Evolutionary conservation across 2,329 filamentous ascomycete species (phyloP), one percentile per base, ranked within the genome.

Genomic region (Aspergillus sp.): DNA sequence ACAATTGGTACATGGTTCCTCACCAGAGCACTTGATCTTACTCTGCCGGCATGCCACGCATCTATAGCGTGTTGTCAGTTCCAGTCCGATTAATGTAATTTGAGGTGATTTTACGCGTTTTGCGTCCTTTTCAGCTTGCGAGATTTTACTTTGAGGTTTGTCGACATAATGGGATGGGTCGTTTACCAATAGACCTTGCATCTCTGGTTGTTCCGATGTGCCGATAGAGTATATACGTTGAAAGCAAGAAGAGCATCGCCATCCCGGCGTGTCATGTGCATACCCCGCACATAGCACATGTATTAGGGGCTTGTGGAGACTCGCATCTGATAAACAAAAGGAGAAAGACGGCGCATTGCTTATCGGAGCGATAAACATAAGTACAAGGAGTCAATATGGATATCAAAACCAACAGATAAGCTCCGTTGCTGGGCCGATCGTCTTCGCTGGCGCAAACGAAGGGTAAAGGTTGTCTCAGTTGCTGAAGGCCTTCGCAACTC

Each of bases 21-120:
- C 49, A n/a, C 69, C 70, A 17, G 68, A 66, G 57, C 70, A 73
- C 53, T 67, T 68, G 46, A 72, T 71, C 54, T 74, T 73, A 49
- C 68, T 68, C 43, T 63, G 59, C 9, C 72, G 67, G 47, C 71
- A 74, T 41, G 57, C 50, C 25, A 50, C 50, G 44, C 58, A 60
- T 38, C 58, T 60, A 39, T 22, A 4, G 38, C 19, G 20, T 33
- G 23, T 39, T 35, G 19, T 30, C 25, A 30, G 10, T 30, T 30
- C 4, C 3, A 12, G 25, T 12, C 25, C 25, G 25, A 7, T 30
- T 4, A 9, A 12, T 30, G 25, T 5, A 4, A 12, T 12, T 30
- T 4, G 25, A 10, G 7, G 9, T 12, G 4, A 30, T 4, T 30
- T 30, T 30, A 30, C 25, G 25, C 25, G 7, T 30, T 30, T 30